Base-by-base conservation (phyloP, 2,329 filamentous ascomycete genomes). In the Ceratocystis lukuohia region DNA sequence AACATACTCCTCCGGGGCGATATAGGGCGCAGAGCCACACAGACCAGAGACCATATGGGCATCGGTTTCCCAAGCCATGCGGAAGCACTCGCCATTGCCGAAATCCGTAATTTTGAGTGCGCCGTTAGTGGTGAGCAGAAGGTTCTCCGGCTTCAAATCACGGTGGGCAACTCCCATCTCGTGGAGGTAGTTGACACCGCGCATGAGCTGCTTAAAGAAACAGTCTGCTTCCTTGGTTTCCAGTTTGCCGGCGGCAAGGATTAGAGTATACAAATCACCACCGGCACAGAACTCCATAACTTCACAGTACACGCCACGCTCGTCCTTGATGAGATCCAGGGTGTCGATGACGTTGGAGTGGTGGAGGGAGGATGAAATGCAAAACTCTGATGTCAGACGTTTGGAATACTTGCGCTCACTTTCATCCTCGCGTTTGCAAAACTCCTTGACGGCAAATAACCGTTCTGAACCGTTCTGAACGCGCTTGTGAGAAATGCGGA, bases 251-350 rank as follows among this genome's bases (percentile, higher is more conserved):
- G 91, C 91, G 5, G 94, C 86, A 37, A 97, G 84, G 22, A 99
- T 88, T 4, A 99, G 82, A 0, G 91, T 96, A 76, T 97, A 97
- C 28, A 99, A 80, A 74, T 99, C 94, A 68, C 94, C 94, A 68
- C 94, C 94, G 46, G 93, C 92, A 74, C 94, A 99, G 74, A 94
- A 99, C 77, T 99, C 94, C 94, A 99, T 99, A 64, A 99, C 94
- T 75, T 99, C 94, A 76, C 94, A 99, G 76, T 94, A 97, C 74
- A 96, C 91, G 68, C 94, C 94, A 77, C 97, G 97, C 71, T 93
- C 86, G 73, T 99, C 94, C 76, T 96, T 90, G 50, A 99, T 83
- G 10, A 99, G 82, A 74, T 99, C 94, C 65, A 99, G 84, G 0
- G 94, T 99, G 76, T 96, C 94, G 71, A 99, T 99, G 72, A 99